These are phyloP conservation scores for Lumnitzera littorea DNA, from an alignment of 345 rosid genomes.

Conservation along the genomic window DNA sequence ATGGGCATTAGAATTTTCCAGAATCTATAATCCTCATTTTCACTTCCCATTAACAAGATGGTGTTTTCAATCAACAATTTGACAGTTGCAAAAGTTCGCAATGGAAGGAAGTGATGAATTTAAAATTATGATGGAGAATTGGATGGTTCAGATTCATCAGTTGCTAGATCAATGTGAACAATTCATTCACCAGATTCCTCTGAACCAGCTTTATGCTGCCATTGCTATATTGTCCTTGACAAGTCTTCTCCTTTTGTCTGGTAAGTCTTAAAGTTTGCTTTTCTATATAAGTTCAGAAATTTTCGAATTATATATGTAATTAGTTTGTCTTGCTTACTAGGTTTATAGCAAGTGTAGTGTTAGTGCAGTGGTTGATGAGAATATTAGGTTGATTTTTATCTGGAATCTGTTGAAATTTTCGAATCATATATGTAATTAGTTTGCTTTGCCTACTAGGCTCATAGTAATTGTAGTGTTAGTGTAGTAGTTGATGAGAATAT, in stretches of 20 bases:
- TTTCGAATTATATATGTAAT: not conserved
- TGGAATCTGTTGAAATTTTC: not conserved
- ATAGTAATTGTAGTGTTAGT: too few relatives aligned
- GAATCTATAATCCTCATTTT: not conserved
- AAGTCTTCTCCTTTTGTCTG: slow-evolving; percentile 38
- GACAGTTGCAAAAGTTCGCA: not conserved
- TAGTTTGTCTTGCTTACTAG: not conserved
- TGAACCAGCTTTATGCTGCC: slow-evolving; percentile 56
- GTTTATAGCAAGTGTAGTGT: not conserved
- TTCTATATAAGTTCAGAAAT: not conserved
- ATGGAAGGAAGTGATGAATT: slow-evolving; percentile 67
- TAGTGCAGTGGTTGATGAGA: too few relatives aligned
- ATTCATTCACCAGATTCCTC: slow-evolving; percentile 43
- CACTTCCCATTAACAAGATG: not conserved
- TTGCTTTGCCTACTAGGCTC: not conserved
- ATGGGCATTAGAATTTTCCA: too few relatives aligned
- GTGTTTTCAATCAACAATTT: not conserved
- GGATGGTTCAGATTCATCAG: slow-evolving; percentile 38
- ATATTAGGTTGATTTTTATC: too few relatives aligned
- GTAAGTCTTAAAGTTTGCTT: slow-evolving; percentile 22
- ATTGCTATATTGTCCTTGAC: slow-evolving; percentile 39
- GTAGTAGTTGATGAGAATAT: too few relatives aligned
- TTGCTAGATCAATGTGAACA: slow-evolving; percentile 44
- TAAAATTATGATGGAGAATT: slow-evolving; percentile 16
- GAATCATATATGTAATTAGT: not conserved